These are phyloP conservation scores for Suhomyces taliae DNA, from an alignment of 1,139 yeast species.

Conservation along the genomic window DNA sequence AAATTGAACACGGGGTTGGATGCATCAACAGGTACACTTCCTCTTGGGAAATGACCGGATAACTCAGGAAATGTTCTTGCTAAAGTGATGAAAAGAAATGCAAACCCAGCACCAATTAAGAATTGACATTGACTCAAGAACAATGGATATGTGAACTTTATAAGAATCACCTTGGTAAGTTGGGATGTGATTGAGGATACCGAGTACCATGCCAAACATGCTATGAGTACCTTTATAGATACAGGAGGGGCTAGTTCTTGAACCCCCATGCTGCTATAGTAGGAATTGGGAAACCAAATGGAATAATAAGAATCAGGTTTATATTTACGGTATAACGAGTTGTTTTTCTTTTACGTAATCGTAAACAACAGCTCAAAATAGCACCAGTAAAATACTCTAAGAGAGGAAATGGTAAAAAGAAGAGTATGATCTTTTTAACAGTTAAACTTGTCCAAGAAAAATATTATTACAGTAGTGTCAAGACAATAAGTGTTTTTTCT, in stretches of 20 bases:
- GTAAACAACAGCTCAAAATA: neutral
- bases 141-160: conserved; percentile 47
- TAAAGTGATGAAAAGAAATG: conserved; percentile 24
- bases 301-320: neutral
- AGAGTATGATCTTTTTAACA: too few relatives aligned
- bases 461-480: too few relatives aligned
- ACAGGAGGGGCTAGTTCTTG: conserved; percentile 25
- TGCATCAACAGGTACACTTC: conserved; percentile 29
- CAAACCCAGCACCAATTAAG: conserved; percentile 35
- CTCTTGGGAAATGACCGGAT: conserved; percentile 27
- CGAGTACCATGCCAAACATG: conserved; percentile 47
- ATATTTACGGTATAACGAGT: too few relatives aligned
- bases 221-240: conserved; percentile 29
- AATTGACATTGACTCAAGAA: conserved; percentile 53
- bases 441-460: too few relatives aligned
- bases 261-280: conserved; percentile 3
- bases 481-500: too few relatives aligned
- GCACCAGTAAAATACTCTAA: neutral
- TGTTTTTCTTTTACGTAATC: neutral
- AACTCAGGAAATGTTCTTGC: conserved; percentile 23
- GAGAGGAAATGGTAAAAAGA: too few relatives aligned
- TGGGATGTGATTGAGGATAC: conserved; percentile 51
- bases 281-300: neutral
- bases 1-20: conserved; percentile 23
- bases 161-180: conserved; percentile 43